phyloP scores from a whole-genome alignment of 352 stramenopile species.

The Globisporangium heterothallicum region DNA sequence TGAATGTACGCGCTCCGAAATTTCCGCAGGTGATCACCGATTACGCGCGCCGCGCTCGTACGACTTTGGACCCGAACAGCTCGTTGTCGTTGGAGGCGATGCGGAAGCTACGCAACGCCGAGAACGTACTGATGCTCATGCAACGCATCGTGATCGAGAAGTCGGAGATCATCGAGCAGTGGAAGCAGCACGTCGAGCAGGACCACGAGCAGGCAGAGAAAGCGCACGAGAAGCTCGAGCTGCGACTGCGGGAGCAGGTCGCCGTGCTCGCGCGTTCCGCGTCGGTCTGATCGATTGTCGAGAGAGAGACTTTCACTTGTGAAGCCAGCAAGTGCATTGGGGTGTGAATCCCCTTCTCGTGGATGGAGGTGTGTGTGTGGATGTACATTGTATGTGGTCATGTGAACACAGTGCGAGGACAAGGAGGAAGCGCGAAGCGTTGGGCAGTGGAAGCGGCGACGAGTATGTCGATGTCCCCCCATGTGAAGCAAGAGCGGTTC shows the following conservation, averaged over 20 bases:
- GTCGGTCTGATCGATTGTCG: slow-evolving; percentile 21
- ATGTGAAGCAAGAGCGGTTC: too few species aligned
- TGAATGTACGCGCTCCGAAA: slow-evolving; percentile 36
- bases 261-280: slow-evolving; percentile 54
- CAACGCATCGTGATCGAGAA: slow-evolving; percentile 82
- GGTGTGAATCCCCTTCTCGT: too few species aligned
- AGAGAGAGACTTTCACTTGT: too few species aligned
- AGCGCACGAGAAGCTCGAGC: slow-evolving; percentile 52
- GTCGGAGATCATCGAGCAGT: slow-evolving; percentile 75
- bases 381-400: too few species aligned
- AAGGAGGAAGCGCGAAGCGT: too few species aligned
- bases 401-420: too few species aligned
- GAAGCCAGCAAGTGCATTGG: too few species aligned
- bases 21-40: slow-evolving; percentile 45
- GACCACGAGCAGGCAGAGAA: slow-evolving; percentile 53
- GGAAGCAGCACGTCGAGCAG: slow-evolving; percentile 59
- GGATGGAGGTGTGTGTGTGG: too few species aligned
- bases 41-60: slow-evolving; percentile 33
- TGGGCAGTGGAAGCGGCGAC: too few species aligned
- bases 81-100: slow-evolving; percentile 65
- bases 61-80: slow-evolving; percentile 30
- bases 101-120: slow-evolving; percentile 67
- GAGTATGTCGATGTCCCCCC: too few species aligned
- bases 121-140: slow-evolving; percentile 79
- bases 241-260: slow-evolving; percentile 63